These are phyloP conservation scores for Lyophyllum semitale DNA, from an alignment of 768 basidiomycete species.

Conservation along the genomic window DNA sequence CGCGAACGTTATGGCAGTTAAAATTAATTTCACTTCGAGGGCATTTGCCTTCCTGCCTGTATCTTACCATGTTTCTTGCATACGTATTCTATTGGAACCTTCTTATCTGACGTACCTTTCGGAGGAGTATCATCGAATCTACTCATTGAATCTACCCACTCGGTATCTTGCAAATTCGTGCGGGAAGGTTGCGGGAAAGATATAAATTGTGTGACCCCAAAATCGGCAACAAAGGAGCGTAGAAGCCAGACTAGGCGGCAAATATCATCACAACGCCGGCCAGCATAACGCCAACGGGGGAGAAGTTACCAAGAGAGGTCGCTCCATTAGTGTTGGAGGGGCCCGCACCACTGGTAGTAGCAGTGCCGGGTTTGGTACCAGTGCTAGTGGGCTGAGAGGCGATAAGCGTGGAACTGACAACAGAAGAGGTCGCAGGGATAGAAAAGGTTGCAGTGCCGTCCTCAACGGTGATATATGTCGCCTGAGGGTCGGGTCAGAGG, in stretches of 20 bases:
- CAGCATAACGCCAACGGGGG: slow-evolving; percentile 3
- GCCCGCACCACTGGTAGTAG: slow-evolving; percentile 13
- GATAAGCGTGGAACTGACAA: slow-evolving; percentile 60
- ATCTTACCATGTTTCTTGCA: slow-evolving; percentile 7
- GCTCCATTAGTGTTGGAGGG: slow-evolving; percentile 12
- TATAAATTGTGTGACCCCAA: not conserved
- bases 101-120: not conserved
- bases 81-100: not conserved
- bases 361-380: slow-evolving; percentile 8
- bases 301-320: not conserved
- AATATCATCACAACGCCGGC: slow-evolving; percentile 5
- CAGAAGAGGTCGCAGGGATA: slow-evolving; percentile 61
- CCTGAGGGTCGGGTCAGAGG: slow-evolving; percentile 37
- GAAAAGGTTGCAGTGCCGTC: slow-evolving; percentile 59
- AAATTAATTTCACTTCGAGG: slow-evolving; percentile 7
- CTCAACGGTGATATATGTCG: slow-evolving; percentile 73
- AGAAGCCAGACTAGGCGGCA: not conserved
- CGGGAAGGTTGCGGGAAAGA: not conserved
- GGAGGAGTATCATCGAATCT: not conserved
- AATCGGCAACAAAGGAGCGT: not conserved
- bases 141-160: not conserved
- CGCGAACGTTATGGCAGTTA: slow-evolving; percentile 41
- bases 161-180: not conserved
- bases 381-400: slow-evolving; percentile 11
- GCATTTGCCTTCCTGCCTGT: slow-evolving; percentile 2